These are phyloP conservation scores for Eucalyptus curtisii DNA, from an alignment of 345 rosid genomes.

Conservation along the genomic window DNA sequence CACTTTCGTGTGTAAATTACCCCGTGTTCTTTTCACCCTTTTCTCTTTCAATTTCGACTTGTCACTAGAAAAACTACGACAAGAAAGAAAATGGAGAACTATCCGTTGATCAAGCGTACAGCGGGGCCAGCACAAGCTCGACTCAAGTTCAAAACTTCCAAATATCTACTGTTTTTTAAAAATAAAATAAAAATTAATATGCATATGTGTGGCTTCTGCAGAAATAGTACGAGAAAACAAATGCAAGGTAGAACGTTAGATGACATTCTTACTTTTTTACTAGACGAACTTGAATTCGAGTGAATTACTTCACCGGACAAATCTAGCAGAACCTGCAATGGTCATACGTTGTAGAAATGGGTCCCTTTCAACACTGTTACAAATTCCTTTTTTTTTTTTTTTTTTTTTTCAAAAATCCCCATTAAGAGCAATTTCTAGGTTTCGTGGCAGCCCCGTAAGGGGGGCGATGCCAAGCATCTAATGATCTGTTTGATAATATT, in stretches of 20 bases:
- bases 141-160: not conserved
- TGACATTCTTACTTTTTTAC: not conserved
- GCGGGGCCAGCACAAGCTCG: not conserved
- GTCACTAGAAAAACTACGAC: not conserved
- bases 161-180: not conserved
- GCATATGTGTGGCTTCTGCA: not conserved
- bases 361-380: not conserved
- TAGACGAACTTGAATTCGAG: not conserved
- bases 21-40: not conserved
- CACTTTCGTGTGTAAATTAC: not conserved
- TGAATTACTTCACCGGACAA: not conserved
- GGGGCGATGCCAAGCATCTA: not conserved
- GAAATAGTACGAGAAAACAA: not conserved
- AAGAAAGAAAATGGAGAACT: not conserved
- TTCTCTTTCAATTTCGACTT: not conserved
- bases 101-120: not conserved
- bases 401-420: not conserved
- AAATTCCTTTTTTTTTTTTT: not conserved
- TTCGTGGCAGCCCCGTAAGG: not conserved
- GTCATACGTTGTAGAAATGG: not conserved
- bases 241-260: not conserved
- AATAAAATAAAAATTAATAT: not conserved
- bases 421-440: not conserved
- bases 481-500: too few species aligned
- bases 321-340: not conserved